A percentile compares a stretch with the other conserved stretches of the same genome.
Conservation (phyloP, 176 grass and related monocot species). For the Oryza longistaminata region DNA sequence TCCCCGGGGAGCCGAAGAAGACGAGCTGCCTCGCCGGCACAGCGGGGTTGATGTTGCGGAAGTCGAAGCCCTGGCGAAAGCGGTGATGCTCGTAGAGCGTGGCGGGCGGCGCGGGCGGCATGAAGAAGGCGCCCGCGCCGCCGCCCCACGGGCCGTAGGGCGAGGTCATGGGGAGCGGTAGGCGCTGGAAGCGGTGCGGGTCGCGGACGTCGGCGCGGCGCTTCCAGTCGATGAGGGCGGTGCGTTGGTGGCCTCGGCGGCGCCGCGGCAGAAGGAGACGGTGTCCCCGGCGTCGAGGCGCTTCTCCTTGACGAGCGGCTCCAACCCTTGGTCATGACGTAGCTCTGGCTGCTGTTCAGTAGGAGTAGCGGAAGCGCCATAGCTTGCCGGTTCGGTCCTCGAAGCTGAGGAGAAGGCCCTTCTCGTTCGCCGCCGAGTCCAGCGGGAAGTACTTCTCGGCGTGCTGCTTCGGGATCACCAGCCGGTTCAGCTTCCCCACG, state of each 20-base stretch:
- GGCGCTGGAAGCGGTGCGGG: constrained; percentile 37
- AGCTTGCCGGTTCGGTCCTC: constrained; percentile 87
- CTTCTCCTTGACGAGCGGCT: constrained; percentile 99
- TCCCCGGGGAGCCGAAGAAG: constrained; percentile 45
- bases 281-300: constrained; percentile 85
- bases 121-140: constrained; percentile 47
- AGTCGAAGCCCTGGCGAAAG: constrained; percentile 57
- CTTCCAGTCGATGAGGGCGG: constrained; percentile 91
- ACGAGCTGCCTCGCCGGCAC: constrained; percentile 40
- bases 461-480: constrained; percentile 88
- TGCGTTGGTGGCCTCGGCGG: constrained; percentile 51
- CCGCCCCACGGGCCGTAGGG: constrained; percentile 41
- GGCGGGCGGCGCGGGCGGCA: constrained; percentile 56
- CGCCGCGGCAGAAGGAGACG: constrained; percentile 82
- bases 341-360: constrained; percentile 99
- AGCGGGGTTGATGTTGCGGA: constrained; percentile 34
- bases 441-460: constrained; percentile 87
- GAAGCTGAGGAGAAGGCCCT: constrained; percentile 68
- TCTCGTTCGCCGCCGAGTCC: constrained; percentile 60
- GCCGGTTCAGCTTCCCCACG: constrained; percentile 92
- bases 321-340: constrained; percentile 98
- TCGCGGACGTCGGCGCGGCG: constrained; percentile 57
- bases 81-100: constrained; percentile 92
- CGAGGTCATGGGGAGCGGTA: constrained; percentile 47
- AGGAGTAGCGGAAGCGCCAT: constrained; percentile 98